Evolutionary conservation across 371 early-diverging fungal species (phyloP), one percentile per base, ranked within the genome.

Genomic region (Globomyces sp.): DNA sequence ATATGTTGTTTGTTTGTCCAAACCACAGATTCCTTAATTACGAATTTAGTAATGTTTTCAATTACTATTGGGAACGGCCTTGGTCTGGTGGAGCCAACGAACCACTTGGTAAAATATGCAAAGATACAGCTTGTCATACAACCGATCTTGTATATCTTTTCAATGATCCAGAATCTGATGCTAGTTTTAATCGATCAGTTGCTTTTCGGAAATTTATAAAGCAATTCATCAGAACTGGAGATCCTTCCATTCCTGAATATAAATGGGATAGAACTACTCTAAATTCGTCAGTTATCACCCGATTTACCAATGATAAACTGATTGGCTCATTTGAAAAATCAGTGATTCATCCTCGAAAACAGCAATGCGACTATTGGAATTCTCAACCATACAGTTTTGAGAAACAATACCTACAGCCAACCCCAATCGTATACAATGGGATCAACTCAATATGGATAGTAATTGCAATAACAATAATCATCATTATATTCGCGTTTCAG

Each of bases 1-100:
- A 72, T 58, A 59, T 59, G 57, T 37, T 72, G 10, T 72, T 67
- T 40, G 10, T 48, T 5, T 72, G 72, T 45, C 66, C 72, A 57
- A 1, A 45, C 59, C 3, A 58, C 49, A 10, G 57, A 40, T 1
- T 9, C 49, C 13, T 24, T 24, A 5, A 8, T 48, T 3, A 11
- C 58, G 39, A 57, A 59, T 8, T 3, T 8, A 8, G 24, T 24
- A 24, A 24, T 24, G 58, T 72, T 10, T 68, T 55, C 50, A 41
- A 58, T 8, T 72, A 68, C 58, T 13, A 64, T 2, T 66, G 61
- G 45, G 69, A 72, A 45, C 59, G 66, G 39, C 69, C 69, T 10
- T 72, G 72, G 72, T 42, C 57, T 3, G 69, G 72, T 45, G 67
- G 68, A 4, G 6, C 46, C n/a, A 57, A 68, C 10, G 68, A 68